A percentile compares a stretch with the other conserved stretches of the same genome.
These are phyloP conservation scores for Penicillium sp. DNA, from an alignment of 2,329 filamentous ascomycete species.

Conservation along the genomic window DNA sequence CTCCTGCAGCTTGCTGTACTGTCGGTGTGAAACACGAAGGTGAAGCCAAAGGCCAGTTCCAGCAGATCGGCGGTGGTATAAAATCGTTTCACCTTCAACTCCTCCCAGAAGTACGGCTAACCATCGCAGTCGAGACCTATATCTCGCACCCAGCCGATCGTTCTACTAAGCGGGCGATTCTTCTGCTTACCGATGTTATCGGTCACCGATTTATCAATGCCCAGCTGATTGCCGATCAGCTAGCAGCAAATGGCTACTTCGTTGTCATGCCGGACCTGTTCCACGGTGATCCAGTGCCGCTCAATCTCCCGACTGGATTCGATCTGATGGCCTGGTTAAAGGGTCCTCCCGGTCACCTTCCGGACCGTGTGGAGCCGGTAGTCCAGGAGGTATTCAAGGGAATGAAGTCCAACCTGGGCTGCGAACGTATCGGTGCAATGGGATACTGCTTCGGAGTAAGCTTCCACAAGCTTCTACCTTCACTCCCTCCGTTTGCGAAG, in stretches of 20 bases:
- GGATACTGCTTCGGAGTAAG: constrained; percentile 22
- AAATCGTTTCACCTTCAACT: neutral
- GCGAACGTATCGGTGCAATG: constrained; percentile 14
- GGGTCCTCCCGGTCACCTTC: constrained; percentile 16
- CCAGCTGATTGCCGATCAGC: constrained; percentile 19
- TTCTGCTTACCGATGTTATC: constrained; percentile 18
- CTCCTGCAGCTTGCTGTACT: constrained; percentile 15
- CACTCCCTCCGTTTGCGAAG: neutral
- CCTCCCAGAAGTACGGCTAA: neutral
- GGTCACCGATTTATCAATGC: constrained; percentile 20
- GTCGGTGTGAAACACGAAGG: constrained; percentile 18
- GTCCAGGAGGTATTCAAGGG: constrained; percentile 14
- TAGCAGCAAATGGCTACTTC: constrained; percentile 19
- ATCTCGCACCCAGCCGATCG: constrained; percentile 5
- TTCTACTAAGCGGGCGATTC: constrained; percentile 13
- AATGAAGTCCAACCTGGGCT: constrained; percentile 14
- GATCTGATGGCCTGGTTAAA: constrained; percentile 19
- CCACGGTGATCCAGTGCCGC: constrained; percentile 15
- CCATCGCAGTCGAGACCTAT: constrained; percentile 14
- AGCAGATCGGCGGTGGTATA: constrained; percentile 16
- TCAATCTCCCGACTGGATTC: constrained; percentile 13
- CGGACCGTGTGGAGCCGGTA: constrained; percentile 15
- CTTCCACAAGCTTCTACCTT: neutral
- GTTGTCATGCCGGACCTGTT: constrained; percentile 22
- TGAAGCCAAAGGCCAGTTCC: constrained; percentile 11